Evolutionary conservation across 805 yeast species (phyloP), one percentile per base, ranked within the genome.

Genomic region (Cyberlindnera euphorbiae): DNA sequence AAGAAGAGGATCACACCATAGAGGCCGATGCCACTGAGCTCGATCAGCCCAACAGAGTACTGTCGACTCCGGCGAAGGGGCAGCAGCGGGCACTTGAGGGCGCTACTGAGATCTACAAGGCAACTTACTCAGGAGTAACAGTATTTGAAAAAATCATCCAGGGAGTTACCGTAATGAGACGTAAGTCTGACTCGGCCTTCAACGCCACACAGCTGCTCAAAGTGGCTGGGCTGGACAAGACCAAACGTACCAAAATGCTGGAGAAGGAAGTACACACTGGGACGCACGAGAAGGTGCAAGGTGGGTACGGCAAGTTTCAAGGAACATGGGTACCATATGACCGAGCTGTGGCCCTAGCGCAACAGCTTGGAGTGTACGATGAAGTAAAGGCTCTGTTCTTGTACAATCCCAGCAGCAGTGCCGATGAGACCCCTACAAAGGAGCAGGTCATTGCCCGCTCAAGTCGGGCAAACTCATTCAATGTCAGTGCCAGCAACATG

Each of bases 251-350:
- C 5, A 77, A 80, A 53, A 72, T 82, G 28, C 62, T 84, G 36
- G 93, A 83, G 53, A 76, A 71, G 46, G 90, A 84, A 46, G 82
- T 84, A 9, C 86, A 76, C 51, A 69, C 68, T 31, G 79, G 81
- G 28, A 53, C 61, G 7, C 89, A 83, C 53, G 86, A 82, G 54
- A 83, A 83, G 55, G 77, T 83, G 34, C 90, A 82, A 56, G 93
- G 93, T 41, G 94, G 93, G 3, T 82, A 82, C 57, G 93, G 93
- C 8, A 65, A 86, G 38, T 83, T 82, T 52, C 93, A 84, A 61
- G 94, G 94, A 7, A 82, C 94, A 3, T 84, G 93, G 93, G 79
- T 84, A 19, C 90, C 93, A 1, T 60, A 82, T 30, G 73, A 70
- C 11, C 75, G 77, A 46, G 93, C 90, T 4, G 70, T 67, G 25